phyloP scores from a whole-genome alignment of 176 grass and related monocot species.

The Tillandsia fasciculata region DNA sequence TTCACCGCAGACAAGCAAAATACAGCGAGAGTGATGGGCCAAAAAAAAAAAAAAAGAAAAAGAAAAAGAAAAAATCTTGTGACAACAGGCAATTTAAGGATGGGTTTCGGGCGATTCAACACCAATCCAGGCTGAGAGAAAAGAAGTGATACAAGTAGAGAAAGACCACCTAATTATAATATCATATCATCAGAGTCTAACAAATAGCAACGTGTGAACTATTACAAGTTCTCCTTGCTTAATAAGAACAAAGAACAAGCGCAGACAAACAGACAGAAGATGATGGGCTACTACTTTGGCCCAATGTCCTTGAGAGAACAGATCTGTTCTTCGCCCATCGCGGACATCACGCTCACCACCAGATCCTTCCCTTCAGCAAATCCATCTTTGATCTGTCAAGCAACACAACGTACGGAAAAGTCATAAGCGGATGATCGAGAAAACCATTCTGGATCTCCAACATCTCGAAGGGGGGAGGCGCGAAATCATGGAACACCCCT shows the following conservation, averaged over 20 bases:
- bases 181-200: not conserved
- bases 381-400: conserved; percentile 30
- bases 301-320: conserved; percentile 39
- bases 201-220: not conserved
- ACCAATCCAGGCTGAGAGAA: not conserved
- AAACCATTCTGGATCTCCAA: not conserved
- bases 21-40: too few relatives aligned
- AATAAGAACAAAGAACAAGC: not conserved
- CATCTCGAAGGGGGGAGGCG: too few relatives aligned
- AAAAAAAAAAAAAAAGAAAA: too few relatives aligned
- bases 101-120: not conserved
- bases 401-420: not conserved
- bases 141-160: not conserved
- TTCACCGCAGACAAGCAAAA: too few relatives aligned
- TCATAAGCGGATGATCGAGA: not conserved
- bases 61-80: not conserved
- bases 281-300: conserved; percentile 8
- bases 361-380: conserved; percentile 53
- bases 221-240: conserved; percentile 6
- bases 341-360: conserved; percentile 44
- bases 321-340: conserved; percentile 60
- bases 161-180: not conserved
- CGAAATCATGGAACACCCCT: too few relatives aligned
- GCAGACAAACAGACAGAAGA: too few relatives aligned
- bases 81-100: not conserved